Conservation (phyloP, 1,284 basidiomycete species). For the Paramarasmius palmivorus region DNA sequence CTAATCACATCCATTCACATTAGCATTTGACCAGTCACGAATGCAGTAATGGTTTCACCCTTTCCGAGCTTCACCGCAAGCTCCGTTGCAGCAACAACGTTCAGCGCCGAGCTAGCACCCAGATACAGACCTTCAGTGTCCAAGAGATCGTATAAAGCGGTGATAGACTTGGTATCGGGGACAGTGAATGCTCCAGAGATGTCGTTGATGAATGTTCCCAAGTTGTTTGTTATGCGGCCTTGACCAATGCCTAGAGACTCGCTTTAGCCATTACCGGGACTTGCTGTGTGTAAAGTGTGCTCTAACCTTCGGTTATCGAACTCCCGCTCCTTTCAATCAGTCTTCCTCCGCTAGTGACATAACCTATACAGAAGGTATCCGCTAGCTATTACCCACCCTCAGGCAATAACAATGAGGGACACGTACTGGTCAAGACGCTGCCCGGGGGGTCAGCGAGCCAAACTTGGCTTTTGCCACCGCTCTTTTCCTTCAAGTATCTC, state of each 20-base stretch:
- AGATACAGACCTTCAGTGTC: conserved; percentile 95
- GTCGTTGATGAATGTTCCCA: conserved; percentile 81
- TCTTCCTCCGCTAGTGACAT: conserved; percentile 81
- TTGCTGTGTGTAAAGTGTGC: too few species aligned
- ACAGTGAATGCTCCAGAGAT: conserved; percentile 86
- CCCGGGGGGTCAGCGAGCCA: conserved; percentile 98
- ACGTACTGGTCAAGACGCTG: conserved; percentile 77
- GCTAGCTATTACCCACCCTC: background rate
- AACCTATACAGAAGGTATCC: conserved; percentile 31
- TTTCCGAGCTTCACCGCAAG: conserved; percentile 85
- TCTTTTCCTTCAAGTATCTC: conserved; percentile 84
- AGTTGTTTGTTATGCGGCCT: conserved; percentile 94
- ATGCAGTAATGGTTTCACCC: conserved; percentile 44
- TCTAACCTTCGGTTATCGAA: conserved; percentile 94
- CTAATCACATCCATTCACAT: conserved; percentile 36
- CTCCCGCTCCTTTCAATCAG: conserved; percentile 82
- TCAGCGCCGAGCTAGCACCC: conserved; percentile 94
- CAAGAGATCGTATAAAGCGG: conserved; percentile 92
- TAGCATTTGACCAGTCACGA: background rate
- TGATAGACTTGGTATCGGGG: conserved; percentile 87
- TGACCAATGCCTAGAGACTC: conserved; percentile 86
- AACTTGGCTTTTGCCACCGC: conserved; percentile 78
- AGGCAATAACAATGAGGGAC: background rate
- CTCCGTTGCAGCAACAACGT: conserved; percentile 92
- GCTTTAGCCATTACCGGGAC: too few species aligned